Conservation (phyloP, 2,329 filamentous ascomycete species). For the Elsinoe perseae region DNA sequence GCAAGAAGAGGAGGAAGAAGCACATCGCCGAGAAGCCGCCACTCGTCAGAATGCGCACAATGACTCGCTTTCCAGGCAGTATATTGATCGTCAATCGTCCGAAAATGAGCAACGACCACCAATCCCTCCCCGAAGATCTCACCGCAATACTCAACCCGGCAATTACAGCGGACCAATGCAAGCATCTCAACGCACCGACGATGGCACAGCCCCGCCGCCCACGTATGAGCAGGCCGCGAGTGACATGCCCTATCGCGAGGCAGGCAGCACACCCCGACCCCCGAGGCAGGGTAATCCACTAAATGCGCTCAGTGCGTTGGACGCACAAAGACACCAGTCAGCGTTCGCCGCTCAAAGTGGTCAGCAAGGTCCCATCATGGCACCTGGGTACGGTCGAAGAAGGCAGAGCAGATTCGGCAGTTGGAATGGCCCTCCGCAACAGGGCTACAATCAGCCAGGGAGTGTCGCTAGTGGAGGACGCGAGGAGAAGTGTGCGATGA, state of each 20-base stretch:
- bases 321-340: conserved; percentile 21
- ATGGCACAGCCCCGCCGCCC: conserved; percentile 52
- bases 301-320: conserved; percentile 28
- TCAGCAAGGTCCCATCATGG: conserved; percentile 11
- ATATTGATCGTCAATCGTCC: conserved; percentile 9
- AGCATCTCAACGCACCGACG: conserved; percentile 21
- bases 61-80: conserved; percentile 11
- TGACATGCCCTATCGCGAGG: conserved; percentile 44
- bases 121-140: conserved; percentile 25
- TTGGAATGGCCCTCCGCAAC: conserved; percentile 3
- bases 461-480: not conserved
- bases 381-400: conserved; percentile 6
- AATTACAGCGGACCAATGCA: conserved; percentile 20
- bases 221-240: conserved; percentile 58
- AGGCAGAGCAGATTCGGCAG: conserved; percentile 10
- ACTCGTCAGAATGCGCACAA: conserved; percentile 9
- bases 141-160: conserved; percentile 26
- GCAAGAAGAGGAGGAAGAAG: conserved; percentile 87
- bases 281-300: conserved; percentile 28
- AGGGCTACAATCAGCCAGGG: not conserved
- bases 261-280: conserved; percentile 24
- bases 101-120: conserved; percentile 23
- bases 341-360: conserved; percentile 12
- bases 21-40: conserved; percentile 55
- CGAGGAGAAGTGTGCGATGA: conserved; percentile 9